These are phyloP conservation scores for Sequoiadendron giganteum DNA, from an alignment of 75 land plant genomes.

Conservation along the genomic window DNA sequence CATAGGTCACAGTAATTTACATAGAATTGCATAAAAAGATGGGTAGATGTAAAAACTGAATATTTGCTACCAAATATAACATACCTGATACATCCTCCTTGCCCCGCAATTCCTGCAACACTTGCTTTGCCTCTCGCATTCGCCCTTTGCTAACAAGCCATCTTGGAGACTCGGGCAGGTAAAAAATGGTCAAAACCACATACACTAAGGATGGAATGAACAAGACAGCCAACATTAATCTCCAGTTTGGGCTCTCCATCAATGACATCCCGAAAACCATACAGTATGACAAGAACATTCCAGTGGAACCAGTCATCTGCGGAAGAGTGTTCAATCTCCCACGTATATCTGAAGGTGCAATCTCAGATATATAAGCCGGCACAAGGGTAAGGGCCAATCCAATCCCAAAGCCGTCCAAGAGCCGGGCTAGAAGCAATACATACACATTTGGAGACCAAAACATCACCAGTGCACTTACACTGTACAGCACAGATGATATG, in stretches of 20 bases:
- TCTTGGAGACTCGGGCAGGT: conserved; percentile 90
- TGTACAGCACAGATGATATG: conserved; percentile 62
- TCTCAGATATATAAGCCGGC: conserved; percentile 75
- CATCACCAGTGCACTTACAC: conserved; percentile 62
- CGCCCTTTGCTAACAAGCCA: conserved; percentile 98
- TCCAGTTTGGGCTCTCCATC: conserved; percentile 62
- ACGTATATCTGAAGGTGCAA: conserved; percentile 72
- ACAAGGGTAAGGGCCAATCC: conserved; percentile 73
- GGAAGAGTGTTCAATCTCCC: conserved; percentile 84
- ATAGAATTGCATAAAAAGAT: not conserved
- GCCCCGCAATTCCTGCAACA: conserved; percentile 74
- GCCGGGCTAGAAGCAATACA: conserved; percentile 53
- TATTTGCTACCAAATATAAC: not conserved
- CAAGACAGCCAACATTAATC: conserved; percentile 82
- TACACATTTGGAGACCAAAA: conserved; percentile 78
- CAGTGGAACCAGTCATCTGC: conserved; percentile 75
- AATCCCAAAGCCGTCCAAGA: conserved; percentile 68
- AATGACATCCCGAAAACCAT: conserved; percentile 90
- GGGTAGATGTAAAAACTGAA: not conserved
- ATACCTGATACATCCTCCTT: conserved; percentile 89
- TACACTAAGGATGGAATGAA: conserved; percentile 63
- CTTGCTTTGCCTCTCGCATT: conserved; percentile 72
- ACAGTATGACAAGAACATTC: conserved; percentile 88
- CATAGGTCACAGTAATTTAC: not conserved
- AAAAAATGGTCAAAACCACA: conserved; percentile 56